Percentiles rank a stretch among this genome's conserved stretches.
phyloP scores from a whole-genome alignment of 2,329 filamentous ascomycete genomes.

The Diaporthe vexans region DNA sequence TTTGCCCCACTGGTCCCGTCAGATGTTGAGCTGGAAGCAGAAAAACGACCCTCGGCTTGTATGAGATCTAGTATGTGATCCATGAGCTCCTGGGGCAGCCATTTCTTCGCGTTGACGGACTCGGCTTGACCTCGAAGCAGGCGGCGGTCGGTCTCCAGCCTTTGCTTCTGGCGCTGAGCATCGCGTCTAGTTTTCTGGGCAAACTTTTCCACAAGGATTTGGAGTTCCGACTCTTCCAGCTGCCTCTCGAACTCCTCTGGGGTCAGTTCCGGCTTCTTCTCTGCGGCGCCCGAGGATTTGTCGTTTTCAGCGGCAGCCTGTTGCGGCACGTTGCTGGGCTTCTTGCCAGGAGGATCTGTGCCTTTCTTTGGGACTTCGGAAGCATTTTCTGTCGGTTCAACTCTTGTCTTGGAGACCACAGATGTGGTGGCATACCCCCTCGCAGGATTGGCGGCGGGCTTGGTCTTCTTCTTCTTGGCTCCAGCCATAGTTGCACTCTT shows the following conservation, averaged over 20 bases:
- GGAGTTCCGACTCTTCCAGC: conserved; percentile 90
- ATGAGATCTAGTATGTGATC: conserved; percentile 83
- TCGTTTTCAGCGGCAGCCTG: conserved; percentile 45
- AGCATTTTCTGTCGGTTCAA: conserved; percentile 63
- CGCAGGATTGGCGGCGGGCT: conserved; percentile 87
- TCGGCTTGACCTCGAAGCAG: conserved; percentile 85
- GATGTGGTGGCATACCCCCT: conserved; percentile 96
- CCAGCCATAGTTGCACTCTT: conserved; percentile 70
- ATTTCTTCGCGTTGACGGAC: conserved; percentile 78
- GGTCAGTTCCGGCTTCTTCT: conserved; percentile 67
- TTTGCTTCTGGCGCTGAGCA: conserved; percentile 79
- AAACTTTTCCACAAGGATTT: conserved; percentile 88
- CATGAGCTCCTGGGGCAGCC: conserved; percentile 85
- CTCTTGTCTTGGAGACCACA: conserved; percentile 83
- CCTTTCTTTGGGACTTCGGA: conserved; percentile 45
- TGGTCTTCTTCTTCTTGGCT: conserved; percentile 93
- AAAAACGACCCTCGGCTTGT: conserved; percentile 73
- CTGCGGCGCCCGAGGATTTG: conserved; percentile 39
- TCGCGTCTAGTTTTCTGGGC: conserved; percentile 84
- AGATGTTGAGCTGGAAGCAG: conserved; percentile 62
- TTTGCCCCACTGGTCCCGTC: conserved; percentile 63
- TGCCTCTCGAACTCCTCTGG: conserved; percentile 93
- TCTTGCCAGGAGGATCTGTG: conserved; percentile 42
- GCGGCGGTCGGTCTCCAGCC: conserved; percentile 87
- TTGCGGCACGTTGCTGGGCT: conserved; percentile 41